phyloP scores from a whole-genome alignment of 176 grass and related monocot species.

The Triticum urartu region DNA sequence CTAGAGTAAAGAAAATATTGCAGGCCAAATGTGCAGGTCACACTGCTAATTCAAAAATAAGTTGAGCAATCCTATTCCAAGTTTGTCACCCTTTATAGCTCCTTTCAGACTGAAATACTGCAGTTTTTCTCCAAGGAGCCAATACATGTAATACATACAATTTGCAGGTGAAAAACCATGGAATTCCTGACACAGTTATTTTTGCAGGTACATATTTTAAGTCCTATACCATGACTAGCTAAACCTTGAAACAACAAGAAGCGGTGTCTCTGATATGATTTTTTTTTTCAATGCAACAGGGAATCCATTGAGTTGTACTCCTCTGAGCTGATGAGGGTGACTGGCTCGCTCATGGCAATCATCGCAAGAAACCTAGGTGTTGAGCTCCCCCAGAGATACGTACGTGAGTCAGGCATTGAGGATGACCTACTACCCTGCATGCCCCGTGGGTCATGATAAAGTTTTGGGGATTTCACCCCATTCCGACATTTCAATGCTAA shows the following conservation, averaged over 20 bases:
- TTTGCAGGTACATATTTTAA: not conserved
- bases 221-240: too few relatives aligned
- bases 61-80: not conserved
- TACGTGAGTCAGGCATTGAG: conserved; percentile 17
- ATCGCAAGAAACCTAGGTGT: conserved; percentile 32
- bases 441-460: conserved; percentile 27
- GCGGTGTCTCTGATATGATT: not conserved
- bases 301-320: conserved; percentile 27
- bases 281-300: not conserved
- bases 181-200: conserved; percentile 5
- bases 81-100: not conserved
- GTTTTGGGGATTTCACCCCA: conserved; percentile 42
- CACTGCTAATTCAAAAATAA: too few relatives aligned
- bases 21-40: too few relatives aligned
- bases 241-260: too few relatives aligned
- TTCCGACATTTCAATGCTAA: conserved; percentile 31
- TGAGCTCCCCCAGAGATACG: not conserved
- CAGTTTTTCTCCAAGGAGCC: not conserved
- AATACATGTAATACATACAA: not conserved
- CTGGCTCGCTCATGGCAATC: conserved; percentile 9
- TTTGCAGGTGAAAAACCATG: conserved; percentile 25
- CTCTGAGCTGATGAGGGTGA: conserved; percentile 20
- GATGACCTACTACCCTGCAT: conserved; percentile 45
- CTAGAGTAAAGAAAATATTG: too few relatives aligned
- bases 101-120: not conserved